These are phyloP conservation scores for Ensete ventricosum DNA, from an alignment of 176 grass and related monocot genomes.

Conservation along the genomic window DNA sequence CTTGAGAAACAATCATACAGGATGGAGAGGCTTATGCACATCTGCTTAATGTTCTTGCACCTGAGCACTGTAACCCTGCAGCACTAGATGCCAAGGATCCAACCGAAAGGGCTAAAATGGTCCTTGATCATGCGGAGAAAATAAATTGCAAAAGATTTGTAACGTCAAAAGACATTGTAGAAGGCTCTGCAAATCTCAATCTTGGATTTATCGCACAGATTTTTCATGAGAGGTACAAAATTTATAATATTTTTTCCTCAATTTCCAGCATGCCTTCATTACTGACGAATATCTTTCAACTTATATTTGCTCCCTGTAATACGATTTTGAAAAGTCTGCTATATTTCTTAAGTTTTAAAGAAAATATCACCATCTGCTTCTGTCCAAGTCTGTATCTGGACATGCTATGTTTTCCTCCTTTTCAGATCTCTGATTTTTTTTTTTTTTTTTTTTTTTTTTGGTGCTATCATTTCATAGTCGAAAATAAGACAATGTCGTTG, in stretches of 20 bases:
- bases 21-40: conserved; percentile 97
- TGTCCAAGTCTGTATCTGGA: too few species aligned
- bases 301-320: too few species aligned
- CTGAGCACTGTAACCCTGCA: conserved; percentile 66
- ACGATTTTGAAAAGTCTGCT: too few species aligned
- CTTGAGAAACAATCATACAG: conserved; percentile 27
- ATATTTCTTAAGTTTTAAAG: too few species aligned
- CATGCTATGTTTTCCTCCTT: too few species aligned
- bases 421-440: too few species aligned
- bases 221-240: conserved; percentile 77
- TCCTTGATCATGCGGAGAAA: conserved; percentile 90
- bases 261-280: neutral
- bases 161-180: conserved; percentile 84
- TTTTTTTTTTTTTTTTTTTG: too few species aligned
- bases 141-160: conserved; percentile 94
- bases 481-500: too few species aligned
- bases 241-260: neutral
- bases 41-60: conserved; percentile 94
- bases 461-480: too few species aligned
- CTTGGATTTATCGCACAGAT: conserved; percentile 99
- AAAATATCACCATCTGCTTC: too few species aligned
- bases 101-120: conserved; percentile 76
- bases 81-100: conserved; percentile 63
- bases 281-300: neutral
- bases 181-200: conserved; percentile 96